Evolutionary conservation across 345 rosid species (phyloP).

Genomic region (Eucalyptus polyanthemos): DNA sequence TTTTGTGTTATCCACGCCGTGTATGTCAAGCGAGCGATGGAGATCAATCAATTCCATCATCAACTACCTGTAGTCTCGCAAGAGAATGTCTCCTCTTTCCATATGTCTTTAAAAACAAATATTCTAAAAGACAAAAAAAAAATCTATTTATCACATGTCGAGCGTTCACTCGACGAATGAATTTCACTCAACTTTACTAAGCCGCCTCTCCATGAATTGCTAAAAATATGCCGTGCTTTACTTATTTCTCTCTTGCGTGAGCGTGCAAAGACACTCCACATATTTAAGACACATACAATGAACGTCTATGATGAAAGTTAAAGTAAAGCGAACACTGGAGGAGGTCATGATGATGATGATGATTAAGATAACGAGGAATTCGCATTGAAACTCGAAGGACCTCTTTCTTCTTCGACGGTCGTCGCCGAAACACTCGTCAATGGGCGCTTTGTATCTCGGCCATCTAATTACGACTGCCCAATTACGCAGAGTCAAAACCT

Average conservation of each 20-base stretch:
- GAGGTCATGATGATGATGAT: neutral
- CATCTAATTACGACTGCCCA: neutral
- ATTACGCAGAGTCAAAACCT: neutral
- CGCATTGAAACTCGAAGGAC: neutral
- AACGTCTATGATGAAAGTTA: neutral
- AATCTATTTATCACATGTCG: neutral
- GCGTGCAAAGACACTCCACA: neutral
- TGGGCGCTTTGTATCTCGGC: conserved; percentile 6
- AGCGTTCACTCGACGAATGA: neutral
- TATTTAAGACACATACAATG: neutral
- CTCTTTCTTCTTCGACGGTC: conserved; percentile 31
- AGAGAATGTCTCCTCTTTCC: neutral
- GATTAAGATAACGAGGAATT: neutral
- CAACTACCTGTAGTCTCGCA: neutral
- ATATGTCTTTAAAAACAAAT: neutral
- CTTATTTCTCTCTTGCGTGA: neutral
- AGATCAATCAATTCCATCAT: neutral
- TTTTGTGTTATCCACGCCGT: neutral
- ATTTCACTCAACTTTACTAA: neutral
- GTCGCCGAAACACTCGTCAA: conserved; percentile 27
- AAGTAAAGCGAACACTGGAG: neutral
- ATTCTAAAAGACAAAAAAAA: neutral
- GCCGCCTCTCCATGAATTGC: neutral
- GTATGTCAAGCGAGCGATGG: neutral
- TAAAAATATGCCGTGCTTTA: neutral